A percentile compares a stretch with the other conserved stretches of the same genome.
These are phyloP conservation scores for Ampelocalamus luodianensis DNA, from an alignment of 176 grass and related monocot species.

Conservation along the genomic window DNA sequence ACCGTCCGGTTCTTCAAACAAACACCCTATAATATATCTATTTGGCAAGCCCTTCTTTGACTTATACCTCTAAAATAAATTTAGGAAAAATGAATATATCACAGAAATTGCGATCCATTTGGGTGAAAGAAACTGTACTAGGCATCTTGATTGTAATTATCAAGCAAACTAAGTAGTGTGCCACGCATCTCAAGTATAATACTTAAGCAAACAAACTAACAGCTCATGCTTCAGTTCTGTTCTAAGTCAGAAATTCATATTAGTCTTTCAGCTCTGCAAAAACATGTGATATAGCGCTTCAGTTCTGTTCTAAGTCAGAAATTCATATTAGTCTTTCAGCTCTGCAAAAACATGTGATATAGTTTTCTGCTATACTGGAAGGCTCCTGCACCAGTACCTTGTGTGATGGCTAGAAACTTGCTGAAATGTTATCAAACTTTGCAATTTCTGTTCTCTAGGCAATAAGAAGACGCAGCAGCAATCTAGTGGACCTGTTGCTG, in stretches of 20 bases:
- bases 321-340: background rate
- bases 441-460: slow-evolving; percentile 42
- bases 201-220: background rate
- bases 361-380: background rate
- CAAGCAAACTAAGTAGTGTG: background rate
- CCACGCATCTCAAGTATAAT: background rate
- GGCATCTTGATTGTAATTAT: background rate
- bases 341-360: background rate
- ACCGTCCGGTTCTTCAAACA: too few species aligned
- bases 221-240: slow-evolving; percentile 3
- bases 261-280: background rate
- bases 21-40: background rate
- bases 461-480: slow-evolving; percentile 44
- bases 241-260: background rate
- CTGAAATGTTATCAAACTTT: background rate
- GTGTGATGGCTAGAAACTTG: background rate
- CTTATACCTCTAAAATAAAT: background rate
- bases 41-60: too few species aligned
- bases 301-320: background rate
- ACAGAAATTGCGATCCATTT: background rate
- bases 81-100: background rate
- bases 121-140: slow-evolving; percentile 6
- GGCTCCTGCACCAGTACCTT: background rate
- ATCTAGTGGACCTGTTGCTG: slow-evolving; percentile 16
- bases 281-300: too few species aligned